A percentile compares a stretch with the other conserved stretches of the same genome.
Evolutionary conservation across 352 stramenopile species (phyloP).

Genomic region (Phytophthora aleatoria): DNA sequence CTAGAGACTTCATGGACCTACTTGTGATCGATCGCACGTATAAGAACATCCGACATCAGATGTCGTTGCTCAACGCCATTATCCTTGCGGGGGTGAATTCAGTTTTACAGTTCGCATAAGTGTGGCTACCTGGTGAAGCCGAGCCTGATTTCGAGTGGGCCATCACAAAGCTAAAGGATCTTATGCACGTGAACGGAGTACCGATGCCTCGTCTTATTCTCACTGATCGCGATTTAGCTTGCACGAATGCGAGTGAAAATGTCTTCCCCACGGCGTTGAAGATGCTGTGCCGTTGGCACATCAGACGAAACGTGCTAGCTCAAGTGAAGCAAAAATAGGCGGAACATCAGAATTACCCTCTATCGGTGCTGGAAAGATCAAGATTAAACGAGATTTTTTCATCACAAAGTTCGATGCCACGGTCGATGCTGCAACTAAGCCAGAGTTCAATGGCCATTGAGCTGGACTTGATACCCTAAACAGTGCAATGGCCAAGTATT

Average conservation of each 20-base stretch:
- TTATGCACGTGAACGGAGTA: background rate
- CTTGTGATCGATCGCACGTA: constrained; percentile 11
- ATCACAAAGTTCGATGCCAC: background rate
- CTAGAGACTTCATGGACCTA: constrained; percentile 1
- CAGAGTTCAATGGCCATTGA: background rate
- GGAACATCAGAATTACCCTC: background rate
- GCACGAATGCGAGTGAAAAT: background rate
- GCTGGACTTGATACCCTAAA: background rate
- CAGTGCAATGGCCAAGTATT: background rate
- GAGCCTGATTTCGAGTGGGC: constrained; percentile 4
- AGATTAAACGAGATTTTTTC: background rate
- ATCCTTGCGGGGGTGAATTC: background rate
- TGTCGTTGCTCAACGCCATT: background rate
- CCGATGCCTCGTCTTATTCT: background rate
- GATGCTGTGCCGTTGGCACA: background rate
- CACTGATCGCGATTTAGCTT: background rate
- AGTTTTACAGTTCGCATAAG: background rate
- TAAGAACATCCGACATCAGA: constrained; percentile 2
- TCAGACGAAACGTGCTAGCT: constrained; percentile 4
- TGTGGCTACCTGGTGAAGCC: background rate
- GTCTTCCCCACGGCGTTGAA: background rate
- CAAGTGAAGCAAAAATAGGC: background rate
- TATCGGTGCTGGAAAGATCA: background rate
- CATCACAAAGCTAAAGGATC: background rate
- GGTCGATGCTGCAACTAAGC: background rate